These are phyloP conservation scores for Clonostachys solani DNA, from an alignment of 2,329 filamentous ascomycete genomes.

Conservation along the genomic window DNA sequence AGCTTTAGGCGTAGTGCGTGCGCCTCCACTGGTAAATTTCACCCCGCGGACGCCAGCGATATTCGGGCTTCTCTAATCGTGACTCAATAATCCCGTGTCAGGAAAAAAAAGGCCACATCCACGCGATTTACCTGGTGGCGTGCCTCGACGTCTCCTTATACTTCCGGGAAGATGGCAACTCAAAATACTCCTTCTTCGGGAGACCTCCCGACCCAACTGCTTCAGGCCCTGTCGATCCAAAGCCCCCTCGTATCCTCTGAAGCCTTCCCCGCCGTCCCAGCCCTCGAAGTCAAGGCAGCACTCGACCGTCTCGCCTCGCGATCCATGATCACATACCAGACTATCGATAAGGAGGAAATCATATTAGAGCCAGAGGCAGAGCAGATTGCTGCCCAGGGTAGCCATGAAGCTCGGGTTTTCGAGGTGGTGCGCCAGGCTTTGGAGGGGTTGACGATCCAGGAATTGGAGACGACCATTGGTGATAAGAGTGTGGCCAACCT, in stretches of 20 bases:
- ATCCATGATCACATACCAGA: slow-evolving; percentile 83
- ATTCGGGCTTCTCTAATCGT: too few species aligned
- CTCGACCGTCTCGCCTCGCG: slow-evolving; percentile 82
- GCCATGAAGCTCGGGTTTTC: slow-evolving; percentile 80
- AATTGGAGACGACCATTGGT: slow-evolving; percentile 65
- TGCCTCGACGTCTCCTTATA: too few species aligned
- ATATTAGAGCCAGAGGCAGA: slow-evolving; percentile 71
- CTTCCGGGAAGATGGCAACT: slow-evolving; percentile 32
- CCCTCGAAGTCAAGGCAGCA: slow-evolving; percentile 74
- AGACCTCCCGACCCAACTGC: slow-evolving; percentile 61
- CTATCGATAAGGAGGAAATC: slow-evolving; percentile 74
- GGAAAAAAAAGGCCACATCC: neutral
- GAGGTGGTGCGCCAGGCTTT: slow-evolving; percentile 66
- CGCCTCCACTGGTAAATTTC: too few species aligned
- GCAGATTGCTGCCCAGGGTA: slow-evolving; percentile 68
- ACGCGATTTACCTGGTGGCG: neutral
- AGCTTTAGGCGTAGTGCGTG: too few species aligned
- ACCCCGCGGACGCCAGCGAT: too few species aligned
- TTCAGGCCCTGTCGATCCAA: slow-evolving; percentile 59
- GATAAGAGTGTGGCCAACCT: slow-evolving; percentile 73
- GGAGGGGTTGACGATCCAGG: slow-evolving; percentile 77
- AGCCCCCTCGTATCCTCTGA: slow-evolving; percentile 65
- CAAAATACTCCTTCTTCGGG: slow-evolving; percentile 27
- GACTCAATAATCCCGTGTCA: neutral
- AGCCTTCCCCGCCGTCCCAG: slow-evolving; percentile 62